Conservation (phyloP, 1,139 yeast genomes). For the Scheffersomyces titani region DNA sequence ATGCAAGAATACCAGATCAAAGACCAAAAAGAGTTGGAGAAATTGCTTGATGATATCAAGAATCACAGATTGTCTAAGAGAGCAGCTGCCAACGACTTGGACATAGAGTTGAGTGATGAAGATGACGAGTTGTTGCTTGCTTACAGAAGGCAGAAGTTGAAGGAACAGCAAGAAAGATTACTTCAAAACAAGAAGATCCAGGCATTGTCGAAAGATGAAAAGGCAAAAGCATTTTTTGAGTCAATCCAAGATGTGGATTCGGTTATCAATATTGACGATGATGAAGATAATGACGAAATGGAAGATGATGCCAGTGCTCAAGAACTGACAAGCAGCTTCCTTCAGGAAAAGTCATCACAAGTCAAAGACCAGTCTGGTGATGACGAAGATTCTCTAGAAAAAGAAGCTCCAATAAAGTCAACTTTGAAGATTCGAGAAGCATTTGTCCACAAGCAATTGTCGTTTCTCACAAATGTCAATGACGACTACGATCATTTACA, state of each 20-base stretch:
- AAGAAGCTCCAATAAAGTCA: constrained; percentile 19
- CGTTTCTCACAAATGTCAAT: constrained; percentile 52
- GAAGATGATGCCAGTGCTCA: constrained; percentile 12
- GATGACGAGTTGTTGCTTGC: constrained; percentile 61
- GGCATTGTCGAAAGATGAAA: constrained; percentile 50
- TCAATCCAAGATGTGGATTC: constrained; percentile 56
- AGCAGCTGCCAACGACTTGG: constrained; percentile 55
- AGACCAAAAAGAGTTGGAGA: constrained; percentile 72
- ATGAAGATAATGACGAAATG: constrained; percentile 22
- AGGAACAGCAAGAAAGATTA: constrained; percentile 56
- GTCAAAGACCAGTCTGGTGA: constrained; percentile 8
- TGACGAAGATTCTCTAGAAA: constrained; percentile 16
- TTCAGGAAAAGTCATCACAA: constrained; percentile 4
- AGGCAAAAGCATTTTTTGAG: constrained; percentile 72
- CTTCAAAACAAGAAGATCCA: constrained; percentile 55
- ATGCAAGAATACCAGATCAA: constrained; percentile 68
- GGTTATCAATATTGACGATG: constrained; percentile 27
- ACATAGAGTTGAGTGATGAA: constrained; percentile 67
- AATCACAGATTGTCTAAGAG: constrained; percentile 79
- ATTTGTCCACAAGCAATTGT: constrained; percentile 63
- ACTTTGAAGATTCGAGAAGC: constrained; percentile 46
- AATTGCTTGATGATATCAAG: constrained; percentile 76
- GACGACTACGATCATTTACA: constrained; percentile 38
- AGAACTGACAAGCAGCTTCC: constrained; percentile 3
- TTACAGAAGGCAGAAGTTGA: constrained; percentile 52